Percentiles rank a stretch among this genome's conserved stretches.
phyloP scores from a whole-genome alignment of 2,329 filamentous ascomycete species.

The Trichoderma sp. region DNA sequence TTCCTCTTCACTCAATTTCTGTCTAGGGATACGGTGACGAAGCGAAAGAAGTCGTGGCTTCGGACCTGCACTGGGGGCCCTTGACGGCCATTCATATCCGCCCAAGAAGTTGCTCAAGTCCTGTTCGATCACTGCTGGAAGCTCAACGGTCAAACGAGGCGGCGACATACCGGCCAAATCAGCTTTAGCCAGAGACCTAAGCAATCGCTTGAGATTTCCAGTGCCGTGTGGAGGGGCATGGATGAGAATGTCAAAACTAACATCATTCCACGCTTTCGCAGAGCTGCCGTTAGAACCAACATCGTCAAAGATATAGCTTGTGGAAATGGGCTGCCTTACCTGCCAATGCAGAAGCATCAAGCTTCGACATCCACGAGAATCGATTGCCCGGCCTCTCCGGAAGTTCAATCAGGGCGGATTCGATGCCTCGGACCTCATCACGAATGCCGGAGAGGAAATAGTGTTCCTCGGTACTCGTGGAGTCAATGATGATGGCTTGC shows the following conservation, averaged over 20 bases:
- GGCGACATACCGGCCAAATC: conserved; percentile 69
- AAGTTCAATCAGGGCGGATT: conserved; percentile 69
- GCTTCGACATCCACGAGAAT: conserved; percentile 71
- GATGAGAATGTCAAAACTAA: conserved; percentile 78
- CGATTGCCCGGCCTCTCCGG: conserved; percentile 60
- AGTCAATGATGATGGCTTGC: conserved; percentile 71
- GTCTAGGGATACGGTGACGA: conserved; percentile 66
- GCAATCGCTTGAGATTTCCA: conserved; percentile 70
- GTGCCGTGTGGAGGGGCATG: conserved; percentile 69
- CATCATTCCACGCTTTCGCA: conserved; percentile 67
- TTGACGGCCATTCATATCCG: conserved; percentile 65
- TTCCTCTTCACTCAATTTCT: conserved; percentile 61
- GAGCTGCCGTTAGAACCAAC: conserved; percentile 24
- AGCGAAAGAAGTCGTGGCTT: conserved; percentile 61
- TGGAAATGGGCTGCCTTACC: conserved; percentile 41
- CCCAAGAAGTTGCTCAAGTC: conserved; percentile 61
- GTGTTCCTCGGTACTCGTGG: conserved; percentile 60
- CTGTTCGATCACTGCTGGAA: conserved; percentile 68
- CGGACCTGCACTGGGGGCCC: conserved; percentile 34
- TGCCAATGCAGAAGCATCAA: conserved; percentile 69
- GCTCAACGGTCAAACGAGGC: conserved; percentile 79
- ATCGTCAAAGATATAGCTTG: neutral
- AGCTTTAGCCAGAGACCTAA: conserved; percentile 70
- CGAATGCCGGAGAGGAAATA: conserved; percentile 64
- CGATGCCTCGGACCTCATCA: conserved; percentile 48